phyloP scores from a whole-genome alignment of 371 early-diverging fungal genomes.

The Mortierella sp. region DNA sequence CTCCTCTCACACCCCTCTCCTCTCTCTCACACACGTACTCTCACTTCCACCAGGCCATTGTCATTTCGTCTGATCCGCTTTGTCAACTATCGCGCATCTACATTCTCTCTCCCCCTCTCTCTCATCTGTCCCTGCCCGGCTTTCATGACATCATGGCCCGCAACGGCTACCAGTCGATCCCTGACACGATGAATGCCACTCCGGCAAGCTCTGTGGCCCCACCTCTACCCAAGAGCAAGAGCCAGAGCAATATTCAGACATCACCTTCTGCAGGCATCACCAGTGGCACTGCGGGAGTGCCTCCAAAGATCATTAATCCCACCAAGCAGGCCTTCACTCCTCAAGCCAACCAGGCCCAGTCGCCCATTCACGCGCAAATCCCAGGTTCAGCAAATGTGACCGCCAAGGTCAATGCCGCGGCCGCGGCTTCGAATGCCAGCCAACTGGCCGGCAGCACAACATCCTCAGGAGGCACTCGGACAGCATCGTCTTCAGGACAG shows the following conservation, averaged over 20 bases:
- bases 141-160: constrained; percentile 21
- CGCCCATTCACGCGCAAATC: constrained; percentile 45
- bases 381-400: constrained; percentile 34
- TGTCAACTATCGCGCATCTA: too few relatives aligned
- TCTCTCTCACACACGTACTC: not conserved
- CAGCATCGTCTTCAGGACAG: constrained; percentile 13
- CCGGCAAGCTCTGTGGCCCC: constrained; percentile 2
- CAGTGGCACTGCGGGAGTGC: constrained; percentile 43
- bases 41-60: not conserved
- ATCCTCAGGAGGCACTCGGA: constrained; percentile 2
- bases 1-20: not conserved
- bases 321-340: constrained; percentile 42
- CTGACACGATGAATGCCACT: constrained; percentile 16
- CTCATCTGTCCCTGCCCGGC: too few relatives aligned
- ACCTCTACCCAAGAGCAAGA: constrained; percentile 24
- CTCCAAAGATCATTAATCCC: constrained; percentile 54
- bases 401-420: constrained; percentile 24
- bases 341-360: constrained; percentile 30
- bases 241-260: constrained; percentile 23
- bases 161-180: constrained; percentile 29
- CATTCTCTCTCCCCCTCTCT: too few relatives aligned
- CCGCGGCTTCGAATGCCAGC: constrained; percentile 6
- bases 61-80: too few relatives aligned
- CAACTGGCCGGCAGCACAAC: too few relatives aligned
- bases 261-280: constrained; percentile 4